Evolutionary conservation across 352 stramenopile species (phyloP), one percentile per base, ranked within the genome.

Genomic region (Pythium folliculosum): DNA sequence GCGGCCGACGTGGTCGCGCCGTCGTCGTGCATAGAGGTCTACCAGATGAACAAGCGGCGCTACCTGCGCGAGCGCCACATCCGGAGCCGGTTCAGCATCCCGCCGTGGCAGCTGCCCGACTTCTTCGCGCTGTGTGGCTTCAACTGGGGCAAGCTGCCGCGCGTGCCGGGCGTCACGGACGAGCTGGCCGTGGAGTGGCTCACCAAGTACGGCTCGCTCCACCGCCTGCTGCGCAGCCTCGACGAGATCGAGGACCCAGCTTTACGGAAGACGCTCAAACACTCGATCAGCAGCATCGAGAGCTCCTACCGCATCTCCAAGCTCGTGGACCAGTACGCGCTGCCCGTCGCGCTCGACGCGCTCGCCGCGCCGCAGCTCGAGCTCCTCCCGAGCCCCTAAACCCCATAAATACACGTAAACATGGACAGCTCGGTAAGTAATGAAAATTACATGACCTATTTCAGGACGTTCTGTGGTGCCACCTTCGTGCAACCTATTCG

Each of bases 271-370:
- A 84, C 78, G n/a, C 65, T 95, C 22, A 92, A 93, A 75, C 75
- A 82, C 51, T 67, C 67, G 30, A 93, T 95, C 70, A 87, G 80
- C 63, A 75, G 65, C n/a, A 78, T 95, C 17, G 86, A 95, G 73
- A 80, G 73, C n/a, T 86, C 81, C n/a, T 86, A 91, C 44, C 80
- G 83, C 19, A 86, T 92, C 55, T 81, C 87, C 9, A 89, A 91
- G 62, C 80, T 95, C 4, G 67, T 86, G 32, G 61, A 76, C 30
- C 70, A 75, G 32, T 70, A 90, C 50, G 38, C 67, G 14, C 65
- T 95, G n/a, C 84, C 86, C 0, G 38, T 89, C 3, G 60, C 77
- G 13, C 73, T 94, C 9, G 60, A 74, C 0, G 73, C 90, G 7
- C 69, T 94, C 23, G 63, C 66, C 37, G 52, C 30, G 13, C 82